Evolutionary conservation across 768 basidiomycete genomes (phyloP).

Genomic region (Tylopilus sp.): DNA sequence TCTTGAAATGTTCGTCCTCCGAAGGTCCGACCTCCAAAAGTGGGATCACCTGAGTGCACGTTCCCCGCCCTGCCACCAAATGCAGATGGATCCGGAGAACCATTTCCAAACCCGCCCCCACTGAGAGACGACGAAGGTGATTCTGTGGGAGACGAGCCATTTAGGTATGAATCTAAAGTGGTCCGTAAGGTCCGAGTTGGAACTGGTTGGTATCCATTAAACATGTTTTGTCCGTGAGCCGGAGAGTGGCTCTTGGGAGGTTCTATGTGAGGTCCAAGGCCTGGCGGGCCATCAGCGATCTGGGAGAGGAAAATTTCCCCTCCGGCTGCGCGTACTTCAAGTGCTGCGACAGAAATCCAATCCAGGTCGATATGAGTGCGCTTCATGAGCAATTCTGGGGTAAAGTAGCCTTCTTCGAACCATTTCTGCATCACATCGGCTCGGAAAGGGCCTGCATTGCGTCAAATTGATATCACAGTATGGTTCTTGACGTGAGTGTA

Average conservation of each 20-base stretch:
- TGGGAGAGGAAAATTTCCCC: constrained; percentile 65
- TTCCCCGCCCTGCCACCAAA: constrained; percentile 48
- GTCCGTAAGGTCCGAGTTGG: constrained; percentile 58
- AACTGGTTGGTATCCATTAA: constrained; percentile 61
- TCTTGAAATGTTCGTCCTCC: constrained; percentile 41
- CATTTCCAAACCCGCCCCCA: constrained; percentile 57
- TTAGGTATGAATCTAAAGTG: constrained; percentile 62
- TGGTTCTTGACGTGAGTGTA: not conserved
- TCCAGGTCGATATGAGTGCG: constrained; percentile 66
- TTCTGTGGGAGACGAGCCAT: constrained; percentile 54
- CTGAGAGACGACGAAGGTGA: constrained; percentile 75
- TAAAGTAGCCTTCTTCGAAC: constrained; percentile 89
- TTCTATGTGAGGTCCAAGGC: constrained; percentile 47
- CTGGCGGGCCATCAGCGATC: constrained; percentile 47
- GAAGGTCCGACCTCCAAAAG: constrained; percentile 32
- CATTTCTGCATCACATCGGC: constrained; percentile 93
- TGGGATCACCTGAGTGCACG: constrained; percentile 37
- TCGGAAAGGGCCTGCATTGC: constrained; percentile 72
- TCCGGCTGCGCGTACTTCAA: constrained; percentile 48
- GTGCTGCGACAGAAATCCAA: constrained; percentile 63
- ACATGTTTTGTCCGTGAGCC: constrained; percentile 35
- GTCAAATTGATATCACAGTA: constrained; percentile 1
- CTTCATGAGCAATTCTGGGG: constrained; percentile 78
- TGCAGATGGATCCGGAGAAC: constrained; percentile 64
- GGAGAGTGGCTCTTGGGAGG: constrained; percentile 44